Evolutionary conservation across 441 rosid genomes (phyloP).

Genomic region (Bocquillonia castaneifolia): DNA sequence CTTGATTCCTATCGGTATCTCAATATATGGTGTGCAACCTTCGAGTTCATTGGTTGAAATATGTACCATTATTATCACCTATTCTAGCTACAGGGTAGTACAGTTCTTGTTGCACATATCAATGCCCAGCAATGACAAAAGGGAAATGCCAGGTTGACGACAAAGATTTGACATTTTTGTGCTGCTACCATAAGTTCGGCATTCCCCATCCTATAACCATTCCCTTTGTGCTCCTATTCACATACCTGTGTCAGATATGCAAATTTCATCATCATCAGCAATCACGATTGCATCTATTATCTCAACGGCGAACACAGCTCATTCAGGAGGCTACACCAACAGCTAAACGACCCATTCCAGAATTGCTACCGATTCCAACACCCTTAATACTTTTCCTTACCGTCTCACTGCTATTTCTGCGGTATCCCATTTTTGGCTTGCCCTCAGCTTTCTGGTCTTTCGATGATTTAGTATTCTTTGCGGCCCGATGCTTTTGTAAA

Average conservation of each 20-base stretch:
- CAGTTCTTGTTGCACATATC: conserved; percentile 1
- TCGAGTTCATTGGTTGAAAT: too few relatives aligned
- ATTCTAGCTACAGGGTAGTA: conserved; percentile 16
- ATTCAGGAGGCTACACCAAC: conserved; percentile 44
- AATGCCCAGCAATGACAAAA: not conserved
- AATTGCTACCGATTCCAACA: conserved; percentile 24
- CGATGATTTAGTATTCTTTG: conserved; percentile 7
- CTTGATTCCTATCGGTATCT: not conserved
- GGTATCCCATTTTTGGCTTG: conserved; percentile 24
- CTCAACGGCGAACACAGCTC: not conserved
- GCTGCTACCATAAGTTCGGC: not conserved
- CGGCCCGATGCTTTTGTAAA: conserved; percentile 26
- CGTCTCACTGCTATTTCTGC: conserved; percentile 27
- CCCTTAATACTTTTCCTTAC: conserved; percentile 33
- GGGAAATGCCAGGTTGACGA: not conserved
- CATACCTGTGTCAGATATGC: not conserved
- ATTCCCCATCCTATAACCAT: not conserved
- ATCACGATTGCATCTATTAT: not conserved
- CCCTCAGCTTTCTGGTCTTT: conserved; percentile 30
- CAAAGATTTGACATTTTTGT: not conserved
- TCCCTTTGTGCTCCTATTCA: not conserved
- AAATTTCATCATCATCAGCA: not conserved
- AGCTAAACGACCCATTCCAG: conserved; percentile 33
- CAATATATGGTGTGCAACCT: too few relatives aligned
- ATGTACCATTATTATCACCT: conserved; percentile 19